Base-by-base conservation (phyloP, 192 early-diverging fungal species). In the Backusella circina region DNA sequence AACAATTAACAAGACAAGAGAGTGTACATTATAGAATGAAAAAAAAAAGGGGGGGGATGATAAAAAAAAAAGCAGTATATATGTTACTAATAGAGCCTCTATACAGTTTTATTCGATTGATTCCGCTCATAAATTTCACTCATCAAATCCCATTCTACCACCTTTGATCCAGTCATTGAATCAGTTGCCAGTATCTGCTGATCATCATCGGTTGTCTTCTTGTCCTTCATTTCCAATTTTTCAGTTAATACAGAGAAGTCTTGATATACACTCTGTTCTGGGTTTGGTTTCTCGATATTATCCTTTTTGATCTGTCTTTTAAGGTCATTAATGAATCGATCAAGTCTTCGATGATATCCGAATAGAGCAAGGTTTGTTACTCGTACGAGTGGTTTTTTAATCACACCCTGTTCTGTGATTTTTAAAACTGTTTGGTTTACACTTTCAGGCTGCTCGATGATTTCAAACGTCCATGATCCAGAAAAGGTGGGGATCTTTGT, bases 291-390 rank as follows among this genome's bases (percentile, higher is more conserved):
- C 67, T 38, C 13, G 16, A 15, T 50, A 23, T 1, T 51, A 31
- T 78, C 77, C 18, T 78, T 66, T 16, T 54, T 66, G 61, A 72
- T 75, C 31, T 71, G 71, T 57, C 67, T 72, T n/a, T 50, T 57
- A 41, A 82, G 36, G 35, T 82, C 80, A 33, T 82, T 82, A 32
- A 82, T 28, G 57, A 77, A 82, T 50, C 80, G 76, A 69, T 82
- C 80, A 7, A 82, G 73, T 57, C 73, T 73, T 13, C 76, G 75
- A 36, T 77, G 61, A 51, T 71, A 82, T 1, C 80, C 80, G 61
- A 82, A 82, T 9, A 82, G 7, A 0, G 74, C 64, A 61, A 77
- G 50, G 12, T 75, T 39, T 2, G 72, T 78, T 36, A 82, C 51
- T 30, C 80, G 72, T 28, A 75, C 72, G 67, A 82, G 47, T 12